Evolutionary conservation across 257 asterid genomes (phyloP).

Genomic region (Nicotiana knightiana): DNA sequence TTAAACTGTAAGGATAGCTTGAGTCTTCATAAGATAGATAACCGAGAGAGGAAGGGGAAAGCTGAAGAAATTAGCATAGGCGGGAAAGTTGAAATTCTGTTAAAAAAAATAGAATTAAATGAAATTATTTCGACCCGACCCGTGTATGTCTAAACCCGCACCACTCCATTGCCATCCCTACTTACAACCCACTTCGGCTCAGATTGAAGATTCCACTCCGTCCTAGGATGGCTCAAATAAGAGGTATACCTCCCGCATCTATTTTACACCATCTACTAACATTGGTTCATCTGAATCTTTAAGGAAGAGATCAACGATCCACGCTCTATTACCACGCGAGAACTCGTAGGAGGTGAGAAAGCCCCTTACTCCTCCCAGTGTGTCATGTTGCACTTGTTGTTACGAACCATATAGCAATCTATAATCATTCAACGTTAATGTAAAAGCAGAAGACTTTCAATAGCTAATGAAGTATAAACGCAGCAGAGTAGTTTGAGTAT

Average conservation of each 20-base stretch:
- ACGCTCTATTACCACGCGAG: not conserved
- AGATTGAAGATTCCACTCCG: not conserved
- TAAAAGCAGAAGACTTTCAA: not conserved
- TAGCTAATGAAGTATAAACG: not conserved
- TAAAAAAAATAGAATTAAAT: too few species aligned
- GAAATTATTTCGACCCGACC: too few species aligned
- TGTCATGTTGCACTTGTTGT: not conserved
- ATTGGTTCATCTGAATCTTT: not conserved
- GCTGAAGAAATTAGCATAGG: too few species aligned
- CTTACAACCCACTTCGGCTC: too few species aligned
- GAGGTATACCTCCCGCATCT: not conserved
- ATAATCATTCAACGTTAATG: not conserved
- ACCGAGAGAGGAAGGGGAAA: too few species aligned
- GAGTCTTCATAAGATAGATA: too few species aligned
- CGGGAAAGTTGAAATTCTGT: too few species aligned
- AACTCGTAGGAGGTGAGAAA: not conserved
- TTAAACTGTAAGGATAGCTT: too few species aligned
- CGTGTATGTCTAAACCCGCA: too few species aligned
- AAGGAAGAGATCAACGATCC: not conserved
- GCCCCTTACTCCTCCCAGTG: not conserved
- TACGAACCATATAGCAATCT: not conserved
- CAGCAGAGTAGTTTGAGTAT: not conserved
- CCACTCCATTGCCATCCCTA: too few species aligned
- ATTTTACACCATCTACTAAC: not conserved
- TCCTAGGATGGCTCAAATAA: not conserved